Percentiles rank a stretch among this genome's conserved stretches.
Conservation (phyloP, 1,284 basidiomycete genomes). For the Ceratobasidium sp. region DNA sequence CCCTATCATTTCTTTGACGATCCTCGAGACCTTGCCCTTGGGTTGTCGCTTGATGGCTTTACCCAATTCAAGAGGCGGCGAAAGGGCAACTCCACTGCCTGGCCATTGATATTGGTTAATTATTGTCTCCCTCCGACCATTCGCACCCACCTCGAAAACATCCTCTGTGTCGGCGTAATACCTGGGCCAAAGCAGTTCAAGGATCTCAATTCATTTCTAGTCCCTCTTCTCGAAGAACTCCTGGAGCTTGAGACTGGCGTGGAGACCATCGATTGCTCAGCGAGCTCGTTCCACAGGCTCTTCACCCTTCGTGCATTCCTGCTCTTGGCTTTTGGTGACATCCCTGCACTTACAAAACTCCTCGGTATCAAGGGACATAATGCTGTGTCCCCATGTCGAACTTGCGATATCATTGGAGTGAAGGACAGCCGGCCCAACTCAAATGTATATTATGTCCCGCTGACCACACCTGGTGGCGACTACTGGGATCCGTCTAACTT, state of each 20-base stretch:
- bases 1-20: conserved; percentile 54
- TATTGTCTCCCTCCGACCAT: conserved; percentile 20
- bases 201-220: conserved; percentile 28
- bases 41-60: conserved; percentile 4
- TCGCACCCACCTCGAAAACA: conserved; percentile 32
- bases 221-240: conserved; percentile 34
- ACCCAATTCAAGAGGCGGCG: conserved; percentile 47
- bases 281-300: too few species aligned
- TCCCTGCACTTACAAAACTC: conserved; percentile 54
- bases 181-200: conserved; percentile 33
- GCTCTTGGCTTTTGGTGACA: conserved; percentile 52
- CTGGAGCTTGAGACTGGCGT: conserved; percentile 19
- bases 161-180: conserved; percentile 30
- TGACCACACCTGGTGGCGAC: not conserved
- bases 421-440: conserved; percentile 50
- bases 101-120: conserved; percentile 37
- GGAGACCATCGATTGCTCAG: too few species aligned
- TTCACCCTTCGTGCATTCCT: conserved; percentile 49
- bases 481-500: conserved; percentile 49
- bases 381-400: conserved; percentile 54
- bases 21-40: conserved; percentile 11
- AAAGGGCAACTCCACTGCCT: conserved; percentile 14
- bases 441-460: conserved; percentile 57
- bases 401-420: conserved; percentile 56
- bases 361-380: conserved; percentile 56